Conservation (phyloP, 805 yeast genomes). For the Torulaspora gathmanii region DNA sequence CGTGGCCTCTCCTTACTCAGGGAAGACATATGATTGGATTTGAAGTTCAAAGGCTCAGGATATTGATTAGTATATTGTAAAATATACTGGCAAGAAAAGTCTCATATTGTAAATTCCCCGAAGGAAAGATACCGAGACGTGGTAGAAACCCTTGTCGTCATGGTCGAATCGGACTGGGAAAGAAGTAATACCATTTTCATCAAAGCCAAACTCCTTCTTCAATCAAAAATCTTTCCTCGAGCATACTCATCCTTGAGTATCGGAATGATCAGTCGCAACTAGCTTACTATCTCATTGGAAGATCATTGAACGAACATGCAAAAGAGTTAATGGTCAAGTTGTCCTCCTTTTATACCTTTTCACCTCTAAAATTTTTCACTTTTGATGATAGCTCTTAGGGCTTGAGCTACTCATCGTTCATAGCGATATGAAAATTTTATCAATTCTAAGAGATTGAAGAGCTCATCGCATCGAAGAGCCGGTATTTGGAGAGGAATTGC, state of each 20-base stretch:
- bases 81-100: constrained; percentile 86
- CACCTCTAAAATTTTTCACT: constrained; percentile 11
- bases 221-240: constrained; percentile 17
- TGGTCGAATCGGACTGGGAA: constrained; percentile 92
- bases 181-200: constrained; percentile 65
- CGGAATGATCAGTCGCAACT: not conserved
- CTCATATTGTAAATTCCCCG: constrained; percentile 24
- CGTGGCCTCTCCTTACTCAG: not conserved
- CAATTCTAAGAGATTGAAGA: constrained; percentile 1
- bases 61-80: constrained; percentile 26
- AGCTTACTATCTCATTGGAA: not conserved
- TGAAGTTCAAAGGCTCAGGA: constrained; percentile 30
- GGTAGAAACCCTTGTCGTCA: constrained; percentile 72
- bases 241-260: constrained; percentile 20
- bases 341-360: constrained; percentile 15
- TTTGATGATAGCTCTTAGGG: constrained; percentile 6
- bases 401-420: constrained; percentile 4
- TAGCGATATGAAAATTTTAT: constrained; percentile 8
- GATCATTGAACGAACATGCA: not conserved
- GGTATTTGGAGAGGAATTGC: not conserved
- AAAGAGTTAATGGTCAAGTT: not conserved
- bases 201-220: constrained; percentile 30
- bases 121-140: constrained; percentile 32
- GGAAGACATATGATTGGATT: not conserved
- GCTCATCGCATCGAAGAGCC: constrained; percentile 11